These are phyloP conservation scores for Floccularia luteovirens DNA, from an alignment of 768 basidiomycete species.

Conservation along the genomic window DNA sequence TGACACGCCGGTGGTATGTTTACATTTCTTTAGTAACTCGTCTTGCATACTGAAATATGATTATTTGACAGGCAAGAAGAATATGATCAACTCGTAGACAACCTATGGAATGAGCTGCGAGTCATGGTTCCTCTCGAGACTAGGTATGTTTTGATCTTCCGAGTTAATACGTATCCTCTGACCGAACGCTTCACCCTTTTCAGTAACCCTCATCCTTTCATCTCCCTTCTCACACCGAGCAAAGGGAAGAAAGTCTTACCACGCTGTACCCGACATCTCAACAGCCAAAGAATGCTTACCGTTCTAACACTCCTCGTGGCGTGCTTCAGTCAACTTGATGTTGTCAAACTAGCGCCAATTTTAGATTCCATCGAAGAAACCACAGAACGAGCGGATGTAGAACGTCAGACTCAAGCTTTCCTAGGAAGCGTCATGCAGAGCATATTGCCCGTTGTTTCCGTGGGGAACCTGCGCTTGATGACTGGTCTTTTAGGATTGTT, in stretches of 20 bases:
- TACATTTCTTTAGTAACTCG: neutral
- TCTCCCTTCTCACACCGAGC: constrained; percentile 77
- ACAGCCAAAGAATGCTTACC: constrained; percentile 72
- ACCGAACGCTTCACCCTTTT: neutral
- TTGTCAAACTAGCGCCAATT: constrained; percentile 69
- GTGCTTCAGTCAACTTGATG: constrained; percentile 91
- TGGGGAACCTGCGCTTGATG: constrained; percentile 73
- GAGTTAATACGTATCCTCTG: neutral
- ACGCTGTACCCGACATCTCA: constrained; percentile 79
- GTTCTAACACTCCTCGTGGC: constrained; percentile 88
- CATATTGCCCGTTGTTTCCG: constrained; percentile 74
- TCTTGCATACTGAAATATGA: neutral
- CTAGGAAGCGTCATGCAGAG: constrained; percentile 81
- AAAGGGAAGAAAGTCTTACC: constrained; percentile 94
- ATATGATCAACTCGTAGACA: constrained; percentile 51
- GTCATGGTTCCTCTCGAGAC: constrained; percentile 92
- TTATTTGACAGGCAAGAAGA: constrained; percentile 40
- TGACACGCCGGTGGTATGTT: constrained; percentile 36
- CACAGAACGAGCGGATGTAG: constrained; percentile 57
- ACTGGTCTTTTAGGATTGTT: constrained; percentile 82
- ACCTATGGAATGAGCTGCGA: constrained; percentile 73
- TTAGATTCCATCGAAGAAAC: constrained; percentile 64
- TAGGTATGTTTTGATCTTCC: constrained; percentile 45
- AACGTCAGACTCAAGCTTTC: constrained; percentile 88
- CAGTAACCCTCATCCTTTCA: constrained; percentile 94